Base-by-base conservation (phyloP, 495 filamentous ascomycete genomes). In the Sordaria brevicollis region DNA sequence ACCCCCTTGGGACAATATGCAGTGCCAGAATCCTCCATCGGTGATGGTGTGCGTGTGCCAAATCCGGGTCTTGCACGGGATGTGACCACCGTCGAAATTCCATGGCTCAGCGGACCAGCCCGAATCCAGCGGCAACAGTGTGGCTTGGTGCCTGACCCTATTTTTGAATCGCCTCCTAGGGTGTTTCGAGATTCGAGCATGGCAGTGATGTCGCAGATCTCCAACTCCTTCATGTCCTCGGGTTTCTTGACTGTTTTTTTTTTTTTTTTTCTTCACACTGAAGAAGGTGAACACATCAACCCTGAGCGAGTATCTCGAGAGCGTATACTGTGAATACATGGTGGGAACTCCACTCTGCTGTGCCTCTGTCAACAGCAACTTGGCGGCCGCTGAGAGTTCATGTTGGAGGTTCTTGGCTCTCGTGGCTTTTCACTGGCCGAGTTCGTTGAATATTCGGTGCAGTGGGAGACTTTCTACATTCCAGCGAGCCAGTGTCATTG, bases 1-100 rank as follows among this genome's bases (percentile, higher is more conserved):
- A 3, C 49, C 49, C n/a, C 49, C 49, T 31, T 31, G 25, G 49
- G 49, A 62, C 49, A 62, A 33, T 62, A 31, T 31, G 49, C 49
- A 17, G 43, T 54, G 19, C 43, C 43, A 25, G 43, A 54, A 1
- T 54, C 19, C 43, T 54, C 43, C 13, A 21, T 54, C 75, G 34
- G 90, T 92, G 78, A 99, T 99, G 15, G 95, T 99, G 80, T 99
- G 95, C 19, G 95, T 99, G 81, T 99, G 78, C 95, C 95, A 79
- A 95, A 99, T 38, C 95, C 95, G 43, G 43, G 43, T 54, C 19
- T 54, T 11, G 43, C 43, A 29, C 43, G 21, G 43, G 4, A 93
- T 97, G 17, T 93, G 93, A 70, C 93, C 93, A 78, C 96, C 96
- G 29, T 93, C 93, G 79, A n/a, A 97, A 97, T 1, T 97, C 93